Evolutionary conservation across 495 filamentous ascomycete genomes (phyloP).

Genomic region (Talaromyces proteolyticus): DNA sequence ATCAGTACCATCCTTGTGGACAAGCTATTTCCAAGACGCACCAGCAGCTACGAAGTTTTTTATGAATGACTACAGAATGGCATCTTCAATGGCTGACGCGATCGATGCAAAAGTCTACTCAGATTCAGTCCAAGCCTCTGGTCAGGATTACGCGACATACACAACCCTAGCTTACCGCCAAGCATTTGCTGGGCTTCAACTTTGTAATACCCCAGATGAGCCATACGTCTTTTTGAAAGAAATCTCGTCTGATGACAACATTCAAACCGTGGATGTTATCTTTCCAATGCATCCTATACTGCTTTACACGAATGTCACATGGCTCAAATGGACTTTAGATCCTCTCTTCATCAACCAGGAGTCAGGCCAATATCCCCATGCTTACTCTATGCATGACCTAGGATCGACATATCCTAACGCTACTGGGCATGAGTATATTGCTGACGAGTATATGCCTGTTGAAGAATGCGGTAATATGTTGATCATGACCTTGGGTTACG

Average conservation of each 20-base stretch:
- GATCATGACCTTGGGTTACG: constrained; percentile 38
- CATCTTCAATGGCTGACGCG: constrained; percentile 20
- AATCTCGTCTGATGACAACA: constrained; percentile 41
- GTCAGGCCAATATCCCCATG: constrained; percentile 65
- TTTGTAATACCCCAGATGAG: constrained; percentile 59
- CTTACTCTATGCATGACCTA: constrained; percentile 30
- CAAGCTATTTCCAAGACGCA: constrained; percentile 42
- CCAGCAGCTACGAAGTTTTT: constrained; percentile 47
- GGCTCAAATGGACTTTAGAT: constrained; percentile 68
- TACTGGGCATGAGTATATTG: constrained; percentile 26
- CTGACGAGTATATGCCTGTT: constrained; percentile 26
- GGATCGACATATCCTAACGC: constrained; percentile 36
- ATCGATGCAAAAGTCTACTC: constrained; percentile 40
- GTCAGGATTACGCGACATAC: constrained; percentile 61
- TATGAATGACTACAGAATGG: constrained; percentile 40
- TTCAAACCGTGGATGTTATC: constrained; percentile 43
- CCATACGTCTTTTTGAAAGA: constrained; percentile 40
- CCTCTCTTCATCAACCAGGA: constrained; percentile 70
- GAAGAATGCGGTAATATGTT: constrained; percentile 38
- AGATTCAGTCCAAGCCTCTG: constrained; percentile 43
- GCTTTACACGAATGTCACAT: constrained; percentile 68
- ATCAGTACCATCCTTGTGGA: constrained; percentile 46
- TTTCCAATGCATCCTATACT: constrained; percentile 48
- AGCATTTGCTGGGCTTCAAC: constrained; percentile 66
- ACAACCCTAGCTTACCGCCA: constrained; percentile 68